Evolutionary conservation across 2,329 filamentous ascomycete species (phyloP).

Genomic region (Alternaria incomplexa): DNA sequence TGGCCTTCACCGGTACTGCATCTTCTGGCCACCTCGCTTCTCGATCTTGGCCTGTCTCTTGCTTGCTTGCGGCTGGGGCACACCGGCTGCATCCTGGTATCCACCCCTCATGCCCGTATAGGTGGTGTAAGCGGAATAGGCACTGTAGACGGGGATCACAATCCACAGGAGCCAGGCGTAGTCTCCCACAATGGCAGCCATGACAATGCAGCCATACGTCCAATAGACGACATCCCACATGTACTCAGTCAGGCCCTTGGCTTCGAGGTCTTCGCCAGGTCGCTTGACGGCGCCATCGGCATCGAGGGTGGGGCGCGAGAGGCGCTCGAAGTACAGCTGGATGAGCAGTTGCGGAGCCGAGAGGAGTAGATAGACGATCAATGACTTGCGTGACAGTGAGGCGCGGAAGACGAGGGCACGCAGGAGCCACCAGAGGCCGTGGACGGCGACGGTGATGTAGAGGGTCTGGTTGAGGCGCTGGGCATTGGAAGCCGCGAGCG

Average conservation of each 20-base stretch:
- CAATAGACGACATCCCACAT: conserved; percentile 98
- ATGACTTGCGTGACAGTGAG: conserved; percentile 58
- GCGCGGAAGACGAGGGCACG: conserved; percentile 69
- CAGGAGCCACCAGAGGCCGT: conserved; percentile 75
- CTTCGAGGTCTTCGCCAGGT: conserved; percentile 85
- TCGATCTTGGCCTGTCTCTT: conserved; percentile 60
- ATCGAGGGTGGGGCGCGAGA: conserved; percentile 79
- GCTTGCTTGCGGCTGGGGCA: conserved; percentile 46
- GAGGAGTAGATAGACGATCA: conserved; percentile 73
- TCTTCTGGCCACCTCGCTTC: conserved; percentile 58
- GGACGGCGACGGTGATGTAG: conserved; percentile 73
- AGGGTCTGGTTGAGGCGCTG: conserved; percentile 81
- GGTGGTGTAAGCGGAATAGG: conserved; percentile 53
- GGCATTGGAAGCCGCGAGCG: conserved; percentile 78
- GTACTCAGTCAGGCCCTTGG: conserved; percentile 90
- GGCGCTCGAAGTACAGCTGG: conserved; percentile 83
- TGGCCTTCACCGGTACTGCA: conserved; percentile 53
- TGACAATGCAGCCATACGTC: conserved; percentile 78
- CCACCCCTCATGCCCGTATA: conserved; percentile 54
- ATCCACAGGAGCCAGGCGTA: conserved; percentile 72
- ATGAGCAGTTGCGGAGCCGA: conserved; percentile 77
- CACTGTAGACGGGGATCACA: conserved; percentile 56
- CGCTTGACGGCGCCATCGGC: conserved; percentile 67
- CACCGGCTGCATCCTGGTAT: conserved; percentile 50
- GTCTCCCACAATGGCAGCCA: conserved; percentile 82